Evolutionary conservation across 2,329 filamentous ascomycete genomes (phyloP).

Genomic region (Alternaria rosae): DNA sequence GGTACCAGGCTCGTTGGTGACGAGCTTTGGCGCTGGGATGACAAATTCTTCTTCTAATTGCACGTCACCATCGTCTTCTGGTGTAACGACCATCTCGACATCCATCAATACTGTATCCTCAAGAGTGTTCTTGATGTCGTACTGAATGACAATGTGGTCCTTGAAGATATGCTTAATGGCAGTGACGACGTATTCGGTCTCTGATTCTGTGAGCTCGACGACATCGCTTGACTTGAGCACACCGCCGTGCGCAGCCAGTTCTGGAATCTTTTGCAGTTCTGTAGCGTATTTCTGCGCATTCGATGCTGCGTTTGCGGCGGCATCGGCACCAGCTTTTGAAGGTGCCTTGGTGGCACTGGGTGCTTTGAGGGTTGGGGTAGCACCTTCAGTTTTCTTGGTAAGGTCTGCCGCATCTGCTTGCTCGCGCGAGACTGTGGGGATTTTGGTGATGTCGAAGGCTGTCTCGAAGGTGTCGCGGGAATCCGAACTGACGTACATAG

Average conservation of each 20-base stretch:
- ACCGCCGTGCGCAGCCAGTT: conserved; percentile 86
- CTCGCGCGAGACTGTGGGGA: conserved; percentile 93
- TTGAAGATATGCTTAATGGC: conserved; percentile 98
- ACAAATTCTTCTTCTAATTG: conserved; percentile 85
- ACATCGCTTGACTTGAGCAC: conserved; percentile 89
- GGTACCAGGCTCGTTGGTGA: conserved; percentile 86
- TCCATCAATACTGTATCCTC: conserved; percentile 69
- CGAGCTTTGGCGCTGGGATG: conserved; percentile 82
- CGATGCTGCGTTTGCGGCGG: conserved; percentile 76
- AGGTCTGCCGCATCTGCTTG: conserved; percentile 96
- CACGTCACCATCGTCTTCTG: conserved; percentile 81
- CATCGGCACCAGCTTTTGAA: conserved; percentile 72
- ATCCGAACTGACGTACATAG: conserved; percentile 95
- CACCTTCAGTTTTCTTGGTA: conserved; percentile 94
- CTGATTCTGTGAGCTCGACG: conserved; percentile 92
- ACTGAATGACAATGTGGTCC: conserved; percentile 93
- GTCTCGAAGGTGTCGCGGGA: conserved; percentile 83
- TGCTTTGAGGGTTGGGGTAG: conserved; percentile 91
- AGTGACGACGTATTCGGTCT: conserved; percentile 95
- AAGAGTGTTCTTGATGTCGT: conserved; percentile 96
- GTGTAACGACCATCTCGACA: conserved; percentile 75
- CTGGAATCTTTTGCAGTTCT: conserved; percentile 86
- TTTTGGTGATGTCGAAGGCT: conserved; percentile 88
- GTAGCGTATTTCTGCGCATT: conserved; percentile 88
- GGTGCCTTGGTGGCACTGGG: conserved; percentile 82